Base-by-base conservation (phyloP, 805 yeast genomes). In the Cyberlindnera euphorbiiphila region DNA sequence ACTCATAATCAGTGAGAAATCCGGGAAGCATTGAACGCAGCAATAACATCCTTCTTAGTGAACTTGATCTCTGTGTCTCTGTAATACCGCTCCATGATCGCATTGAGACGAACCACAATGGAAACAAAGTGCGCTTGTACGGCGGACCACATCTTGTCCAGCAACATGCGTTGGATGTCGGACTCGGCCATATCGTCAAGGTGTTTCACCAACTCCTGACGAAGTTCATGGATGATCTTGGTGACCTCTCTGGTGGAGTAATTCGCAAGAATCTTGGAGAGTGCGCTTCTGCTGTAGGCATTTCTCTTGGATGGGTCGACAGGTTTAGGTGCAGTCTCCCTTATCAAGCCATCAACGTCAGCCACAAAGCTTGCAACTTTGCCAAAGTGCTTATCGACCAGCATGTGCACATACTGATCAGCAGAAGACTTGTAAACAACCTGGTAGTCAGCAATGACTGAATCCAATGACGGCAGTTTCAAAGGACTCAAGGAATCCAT, bases 91-190 rank as follows among this genome's bases (percentile, higher is more conserved):
- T 70, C 76, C 23, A 82, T 68, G 14, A 84, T 66, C 1, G 66
- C 63, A 45, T 69, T 70, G 40, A 88, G 61, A 32, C 76, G 69
- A 44, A 71, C 60, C 47, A 81, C 76, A 18, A 76, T 64, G 6
- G 71, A 66, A 15, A 74, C 71, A 47, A 78, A 80, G 45, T 77
- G 76, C 15, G 76, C 78, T 47, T 81, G 86, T 41, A 85, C 61
- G 14, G 83, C 78, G 12, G 70, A 65, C 93, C 95, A 81, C 39
- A 86, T 68, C 51, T 71, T 74, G 25, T 73, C 77, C 26, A 78
- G 61, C 27, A 85, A 55, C 30, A 71, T 76, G 32, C 66, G 69
- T 50, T 78, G 83, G 43, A 69, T 62, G 41, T 66, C 69, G 23
- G 64, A 37, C 1, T 58, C 54, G 10, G 56, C 54, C 1, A 32